Percentiles rank a stretch among this genome's conserved stretches.
Conservation (phyloP, 1,284 basidiomycete genomes). For the Xerocomus nothofagi region DNA sequence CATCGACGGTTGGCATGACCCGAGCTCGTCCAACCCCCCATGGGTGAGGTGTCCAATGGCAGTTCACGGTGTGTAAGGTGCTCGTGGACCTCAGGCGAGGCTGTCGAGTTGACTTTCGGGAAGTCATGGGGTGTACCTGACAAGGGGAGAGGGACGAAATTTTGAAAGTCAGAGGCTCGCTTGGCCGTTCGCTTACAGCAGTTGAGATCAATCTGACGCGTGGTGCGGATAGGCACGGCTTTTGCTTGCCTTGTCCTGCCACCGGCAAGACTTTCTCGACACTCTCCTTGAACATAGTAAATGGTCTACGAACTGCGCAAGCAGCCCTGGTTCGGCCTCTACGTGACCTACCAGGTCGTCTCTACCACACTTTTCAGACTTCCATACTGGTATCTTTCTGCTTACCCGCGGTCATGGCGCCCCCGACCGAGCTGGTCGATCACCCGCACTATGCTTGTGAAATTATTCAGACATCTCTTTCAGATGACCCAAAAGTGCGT, state of each 20-base stretch:
- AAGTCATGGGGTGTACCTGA: neutral
- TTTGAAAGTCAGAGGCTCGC: too few relatives aligned
- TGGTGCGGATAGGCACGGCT: too few relatives aligned
- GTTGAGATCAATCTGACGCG: too few relatives aligned
- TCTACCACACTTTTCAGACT: constrained; percentile 45
- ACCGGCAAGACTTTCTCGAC: too few relatives aligned
- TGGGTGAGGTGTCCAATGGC: constrained; percentile 8
- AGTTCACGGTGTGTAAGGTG: neutral
- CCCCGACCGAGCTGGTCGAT: constrained; percentile 30
- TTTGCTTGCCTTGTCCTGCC: too few relatives aligned
- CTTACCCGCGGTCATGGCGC: constrained; percentile 26
- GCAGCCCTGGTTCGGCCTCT: constrained; percentile 35
- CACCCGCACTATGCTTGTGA: constrained; percentile 20
- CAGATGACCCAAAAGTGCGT: constrained; percentile 21
- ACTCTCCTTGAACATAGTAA: too few relatives aligned
- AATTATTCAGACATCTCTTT: constrained; percentile 16
- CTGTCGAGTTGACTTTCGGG: constrained; percentile 24
- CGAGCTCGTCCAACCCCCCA: constrained; percentile 12
- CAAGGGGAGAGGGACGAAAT: neutral
- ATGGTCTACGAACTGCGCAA: constrained; percentile 24
- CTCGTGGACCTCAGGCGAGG: constrained; percentile 23
- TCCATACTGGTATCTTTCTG: constrained; percentile 46
- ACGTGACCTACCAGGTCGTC: constrained; percentile 43
- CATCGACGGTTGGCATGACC: constrained; percentile 20
- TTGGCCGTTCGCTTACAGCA: too few relatives aligned